Percentiles rank a stretch among this genome's conserved stretches.
Conservation (phyloP, 1,284 basidiomycete genomes). For the Marasmius sp. region DNA sequence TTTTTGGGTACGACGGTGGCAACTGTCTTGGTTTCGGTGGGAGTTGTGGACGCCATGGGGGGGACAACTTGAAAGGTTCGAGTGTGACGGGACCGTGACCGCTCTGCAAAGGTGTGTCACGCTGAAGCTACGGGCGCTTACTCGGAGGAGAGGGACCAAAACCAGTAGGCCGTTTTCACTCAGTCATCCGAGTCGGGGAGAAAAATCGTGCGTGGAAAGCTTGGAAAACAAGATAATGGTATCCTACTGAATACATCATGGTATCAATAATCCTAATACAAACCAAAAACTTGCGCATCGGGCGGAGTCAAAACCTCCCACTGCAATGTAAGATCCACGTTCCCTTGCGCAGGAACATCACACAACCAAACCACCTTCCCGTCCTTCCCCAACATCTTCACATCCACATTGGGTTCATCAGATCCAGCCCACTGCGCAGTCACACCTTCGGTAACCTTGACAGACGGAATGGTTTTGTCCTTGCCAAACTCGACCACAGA, state of each 20-base stretch:
- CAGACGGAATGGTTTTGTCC: constrained; percentile 4
- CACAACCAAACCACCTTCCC: constrained; percentile 32
- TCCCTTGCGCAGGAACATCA: constrained; percentile 27
- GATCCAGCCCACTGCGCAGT: constrained; percentile 32
- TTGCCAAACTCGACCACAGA: neutral
- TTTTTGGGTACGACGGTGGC: constrained; percentile 10
- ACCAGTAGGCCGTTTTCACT: too few species aligned
- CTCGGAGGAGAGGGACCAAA: too few species aligned
- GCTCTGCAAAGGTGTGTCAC: too few species aligned
- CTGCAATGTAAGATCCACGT: constrained; percentile 24
- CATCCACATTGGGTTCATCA: constrained; percentile 23
- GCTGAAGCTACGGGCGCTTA: too few species aligned
- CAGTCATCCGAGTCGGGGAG: too few species aligned
- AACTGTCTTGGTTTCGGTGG: constrained; percentile 19
- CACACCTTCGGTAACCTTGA: constrained; percentile 25
- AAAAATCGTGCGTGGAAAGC: too few species aligned
- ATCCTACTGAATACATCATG: too few species aligned
- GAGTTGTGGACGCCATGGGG: constrained; percentile 21
- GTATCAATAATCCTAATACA: neutral
- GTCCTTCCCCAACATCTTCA: constrained; percentile 26
- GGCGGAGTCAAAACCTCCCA: constrained; percentile 28
- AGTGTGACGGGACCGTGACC: too few species aligned
- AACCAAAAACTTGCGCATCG: neutral
- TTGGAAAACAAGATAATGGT: too few species aligned
- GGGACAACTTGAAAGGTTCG: neutral